Conservation (phyloP, 441 rosid species). For the Aquilaria agallochum region DNA sequence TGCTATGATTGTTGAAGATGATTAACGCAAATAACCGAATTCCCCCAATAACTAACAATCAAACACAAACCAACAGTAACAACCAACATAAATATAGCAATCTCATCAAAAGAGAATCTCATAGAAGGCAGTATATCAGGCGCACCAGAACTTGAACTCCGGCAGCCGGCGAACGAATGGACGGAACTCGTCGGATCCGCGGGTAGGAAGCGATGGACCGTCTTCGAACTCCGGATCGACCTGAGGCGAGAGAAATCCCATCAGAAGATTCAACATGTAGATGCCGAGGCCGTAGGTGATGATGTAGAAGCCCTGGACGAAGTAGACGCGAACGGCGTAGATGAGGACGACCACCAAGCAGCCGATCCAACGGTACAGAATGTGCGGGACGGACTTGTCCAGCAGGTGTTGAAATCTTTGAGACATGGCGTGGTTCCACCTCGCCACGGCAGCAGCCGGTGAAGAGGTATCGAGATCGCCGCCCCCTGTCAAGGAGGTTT, state of each 20-base stretch:
- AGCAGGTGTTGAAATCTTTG: conserved; percentile 72
- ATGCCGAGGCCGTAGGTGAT: conserved; percentile 78
- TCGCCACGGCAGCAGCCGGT: conserved; percentile 40
- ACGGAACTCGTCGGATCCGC: conserved; percentile 83
- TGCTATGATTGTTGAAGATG: too few relatives aligned
- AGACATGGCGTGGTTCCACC: conserved; percentile 38
- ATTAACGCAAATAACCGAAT: too few relatives aligned
- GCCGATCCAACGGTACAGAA: conserved; percentile 68
- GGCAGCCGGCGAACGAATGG: conserved; percentile 87
- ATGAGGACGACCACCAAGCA: conserved; percentile 39
- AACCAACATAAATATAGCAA: too few relatives aligned
- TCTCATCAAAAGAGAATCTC: too few relatives aligned
- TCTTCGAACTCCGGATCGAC: conserved; percentile 67
- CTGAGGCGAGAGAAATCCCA: conserved; percentile 84
- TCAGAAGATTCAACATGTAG: conserved; percentile 64
- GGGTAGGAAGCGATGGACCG: conserved; percentile 68
- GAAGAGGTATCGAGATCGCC: conserved; percentile 35
- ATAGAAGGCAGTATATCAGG: too few relatives aligned
- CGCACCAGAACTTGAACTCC: conserved; percentile 85
- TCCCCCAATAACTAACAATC: too few relatives aligned
- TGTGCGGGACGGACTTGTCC: conserved; percentile 71
- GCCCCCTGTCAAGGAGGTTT: conserved; percentile 24
- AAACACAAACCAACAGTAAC: too few relatives aligned
- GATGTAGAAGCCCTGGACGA: conserved; percentile 80
- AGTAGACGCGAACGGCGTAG: conserved; percentile 72